Percentiles rank a stretch among this genome's conserved stretches.
These are phyloP conservation scores for Mycena vulgaris DNA, from an alignment of 768 basidiomycete genomes.

Conservation along the genomic window DNA sequence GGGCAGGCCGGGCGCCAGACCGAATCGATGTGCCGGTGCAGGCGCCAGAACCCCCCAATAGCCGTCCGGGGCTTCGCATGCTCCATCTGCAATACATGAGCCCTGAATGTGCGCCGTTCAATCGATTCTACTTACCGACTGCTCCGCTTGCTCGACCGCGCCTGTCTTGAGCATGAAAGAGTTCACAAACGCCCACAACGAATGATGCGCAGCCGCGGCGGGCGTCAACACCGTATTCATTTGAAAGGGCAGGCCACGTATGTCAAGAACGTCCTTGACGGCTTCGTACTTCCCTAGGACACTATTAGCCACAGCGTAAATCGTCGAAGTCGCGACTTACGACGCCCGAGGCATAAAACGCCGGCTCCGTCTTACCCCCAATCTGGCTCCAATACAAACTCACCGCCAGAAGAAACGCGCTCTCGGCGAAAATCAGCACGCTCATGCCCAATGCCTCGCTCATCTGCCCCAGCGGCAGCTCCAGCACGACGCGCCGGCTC, in stretches of 20 bases:
- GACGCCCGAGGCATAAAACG: constrained; percentile 15
- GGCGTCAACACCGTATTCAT: constrained; percentile 12
- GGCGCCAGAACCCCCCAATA: constrained; percentile 13
- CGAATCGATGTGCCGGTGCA: constrained; percentile 8
- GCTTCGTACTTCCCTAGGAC: constrained; percentile 13
- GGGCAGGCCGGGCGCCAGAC: constrained; percentile 22
- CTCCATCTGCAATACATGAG: constrained; percentile 1
- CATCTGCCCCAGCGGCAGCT: constrained; percentile 24
- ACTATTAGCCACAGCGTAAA: not conserved
- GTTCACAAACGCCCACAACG: constrained; percentile 22
- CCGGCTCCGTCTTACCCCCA: constrained; percentile 17
- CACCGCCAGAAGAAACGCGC: constrained; percentile 21
- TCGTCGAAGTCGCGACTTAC: constrained; percentile 1
- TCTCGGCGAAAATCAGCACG: constrained; percentile 19
- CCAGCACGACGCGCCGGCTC: constrained; percentile 2
- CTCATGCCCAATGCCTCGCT: constrained; percentile 20
- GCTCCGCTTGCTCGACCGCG: constrained; percentile 13
- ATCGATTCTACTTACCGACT: constrained; percentile 6
- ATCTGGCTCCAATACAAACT: constrained; percentile 32
- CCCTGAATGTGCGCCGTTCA: not conserved
- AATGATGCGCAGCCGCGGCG: constrained; percentile 18
- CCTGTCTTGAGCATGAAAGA: constrained; percentile 15
- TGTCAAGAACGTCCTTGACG: constrained; percentile 21
- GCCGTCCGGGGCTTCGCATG: constrained; percentile 14
- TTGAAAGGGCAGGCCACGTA: constrained; percentile 20